phyloP scores from a whole-genome alignment of 1,284 basidiomycete genomes.

The Cryptococcus neoformans region DNA sequence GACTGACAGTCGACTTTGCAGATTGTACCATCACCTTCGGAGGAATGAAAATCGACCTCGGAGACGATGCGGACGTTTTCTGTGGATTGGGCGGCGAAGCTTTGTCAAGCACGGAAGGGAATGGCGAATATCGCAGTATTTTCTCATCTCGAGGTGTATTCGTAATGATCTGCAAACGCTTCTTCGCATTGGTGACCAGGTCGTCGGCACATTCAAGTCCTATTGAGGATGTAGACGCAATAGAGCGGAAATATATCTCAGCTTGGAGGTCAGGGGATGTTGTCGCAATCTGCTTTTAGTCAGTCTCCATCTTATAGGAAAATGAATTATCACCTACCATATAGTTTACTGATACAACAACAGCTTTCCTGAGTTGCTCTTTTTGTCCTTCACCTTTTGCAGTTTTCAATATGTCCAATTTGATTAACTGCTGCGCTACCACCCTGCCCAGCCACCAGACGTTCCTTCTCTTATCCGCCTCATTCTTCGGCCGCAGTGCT shows the following conservation, averaged over 20 bases:
- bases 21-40: slow-evolving; percentile 13
- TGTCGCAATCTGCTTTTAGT: slow-evolving; percentile 24
- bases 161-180: slow-evolving; percentile 31
- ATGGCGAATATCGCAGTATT: background rate
- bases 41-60: slow-evolving; percentile 7
- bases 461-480: slow-evolving; percentile 38
- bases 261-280: slow-evolving; percentile 19
- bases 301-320: background rate
- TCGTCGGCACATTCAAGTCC: slow-evolving; percentile 32
- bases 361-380: slow-evolving; percentile 13
- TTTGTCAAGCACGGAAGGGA: slow-evolving; percentile 3
- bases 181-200: slow-evolving; percentile 36
- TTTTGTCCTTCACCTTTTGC: background rate
- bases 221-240: slow-evolving; percentile 22
- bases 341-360: slow-evolving; percentile 33
- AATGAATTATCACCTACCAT: slow-evolving; percentile 27
- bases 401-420: slow-evolving; percentile 14
- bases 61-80: slow-evolving; percentile 13
- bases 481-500: slow-evolving; percentile 28
- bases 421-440: slow-evolving; percentile 21
- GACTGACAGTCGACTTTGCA: slow-evolving; percentile 25
- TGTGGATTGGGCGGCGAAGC: background rate
- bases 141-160: slow-evolving; percentile 18
- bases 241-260: slow-evolving; percentile 29
- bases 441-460: slow-evolving; percentile 34